Evolutionary conservation across 495 filamentous ascomycete genomes (phyloP).

Genomic region (Thermochaetoides thermophila): DNA sequence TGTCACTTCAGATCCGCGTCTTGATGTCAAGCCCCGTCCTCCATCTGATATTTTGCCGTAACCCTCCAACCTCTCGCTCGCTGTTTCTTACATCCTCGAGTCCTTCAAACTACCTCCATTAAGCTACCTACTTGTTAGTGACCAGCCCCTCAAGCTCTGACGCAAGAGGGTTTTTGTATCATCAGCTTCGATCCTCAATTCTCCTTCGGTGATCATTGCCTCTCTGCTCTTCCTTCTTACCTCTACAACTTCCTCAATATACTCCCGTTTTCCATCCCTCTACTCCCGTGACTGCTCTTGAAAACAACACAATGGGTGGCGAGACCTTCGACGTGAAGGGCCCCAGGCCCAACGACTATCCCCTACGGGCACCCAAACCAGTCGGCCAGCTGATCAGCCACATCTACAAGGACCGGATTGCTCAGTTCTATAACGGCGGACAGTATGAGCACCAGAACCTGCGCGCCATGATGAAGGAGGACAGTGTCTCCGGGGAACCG

Average conservation of each 20-base stretch:
- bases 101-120: too few relatives aligned
- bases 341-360: conserved; percentile 29
- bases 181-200: too few relatives aligned
- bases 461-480: conserved; percentile 65
- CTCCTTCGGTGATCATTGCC: too few relatives aligned
- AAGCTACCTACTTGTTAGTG: too few relatives aligned
- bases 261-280: too few relatives aligned
- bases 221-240: too few relatives aligned
- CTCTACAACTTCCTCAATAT: too few relatives aligned
- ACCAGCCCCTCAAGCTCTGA: too few relatives aligned
- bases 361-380: conserved; percentile 30
- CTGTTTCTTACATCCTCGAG: too few relatives aligned
- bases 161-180: too few relatives aligned
- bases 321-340: conserved; percentile 15
- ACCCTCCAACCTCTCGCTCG: neutral
- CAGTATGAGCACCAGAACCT: conserved; percentile 73
- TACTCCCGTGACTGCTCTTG: neutral
- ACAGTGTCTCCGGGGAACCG: conserved; percentile 49
- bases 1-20: neutral
- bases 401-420: conserved; percentile 77
- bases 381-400: conserved; percentile 70
- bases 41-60: too few relatives aligned
- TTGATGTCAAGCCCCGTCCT: neutral
- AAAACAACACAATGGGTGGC: conserved; percentile 18
- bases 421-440: conserved; percentile 61